Conservation (phyloP, 2,329 filamentous ascomycete species). For the Ascochyta pisi region DNA sequence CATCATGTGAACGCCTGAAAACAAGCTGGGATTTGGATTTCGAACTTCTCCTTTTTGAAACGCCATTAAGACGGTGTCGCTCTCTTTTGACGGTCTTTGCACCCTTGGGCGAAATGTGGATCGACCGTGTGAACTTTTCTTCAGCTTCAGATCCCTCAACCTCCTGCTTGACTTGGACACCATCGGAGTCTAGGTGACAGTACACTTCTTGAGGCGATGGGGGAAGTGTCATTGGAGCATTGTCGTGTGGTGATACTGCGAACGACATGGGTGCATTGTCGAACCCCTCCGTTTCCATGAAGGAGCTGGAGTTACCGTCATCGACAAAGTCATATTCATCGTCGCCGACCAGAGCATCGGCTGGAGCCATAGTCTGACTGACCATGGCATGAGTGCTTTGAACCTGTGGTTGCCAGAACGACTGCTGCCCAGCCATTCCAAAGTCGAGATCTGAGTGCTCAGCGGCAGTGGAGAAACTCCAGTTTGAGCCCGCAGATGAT, state of each 20-base stretch:
- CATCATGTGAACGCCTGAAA: conserved; percentile 14
- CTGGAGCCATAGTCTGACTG: conserved; percentile 10
- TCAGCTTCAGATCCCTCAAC: conserved; percentile 24
- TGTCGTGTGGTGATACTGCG: conserved; percentile 19
- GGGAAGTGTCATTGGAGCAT: conserved; percentile 11
- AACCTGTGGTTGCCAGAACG: conserved; percentile 10
- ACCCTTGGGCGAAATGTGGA: conserved; percentile 34
- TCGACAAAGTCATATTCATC: conserved; percentile 17
- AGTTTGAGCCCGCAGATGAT: conserved; percentile 7
- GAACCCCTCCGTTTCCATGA: conserved; percentile 13
- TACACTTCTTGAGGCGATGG: conserved; percentile 29
- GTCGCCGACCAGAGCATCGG: conserved; percentile 26
- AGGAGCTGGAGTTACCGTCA: conserved; percentile 4
- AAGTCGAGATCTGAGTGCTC: conserved; percentile 10
- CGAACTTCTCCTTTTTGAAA: conserved; percentile 18
- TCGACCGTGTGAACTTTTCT: conserved; percentile 23
- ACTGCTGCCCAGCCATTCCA: conserved; percentile 5
- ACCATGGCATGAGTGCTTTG: conserved; percentile 3
- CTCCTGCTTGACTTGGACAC: conserved; percentile 33
- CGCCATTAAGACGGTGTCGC: conserved; percentile 5
- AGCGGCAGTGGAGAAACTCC: conserved; percentile 11
- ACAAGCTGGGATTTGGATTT: conserved; percentile 16
- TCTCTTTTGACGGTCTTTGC: conserved; percentile 36
- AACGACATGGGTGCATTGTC: conserved; percentile 13
- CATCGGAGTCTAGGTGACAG: conserved; percentile 28